Evolutionary conservation across 306 rosid species (phyloP).

Genomic region (Erythrophleum fordii): DNA sequence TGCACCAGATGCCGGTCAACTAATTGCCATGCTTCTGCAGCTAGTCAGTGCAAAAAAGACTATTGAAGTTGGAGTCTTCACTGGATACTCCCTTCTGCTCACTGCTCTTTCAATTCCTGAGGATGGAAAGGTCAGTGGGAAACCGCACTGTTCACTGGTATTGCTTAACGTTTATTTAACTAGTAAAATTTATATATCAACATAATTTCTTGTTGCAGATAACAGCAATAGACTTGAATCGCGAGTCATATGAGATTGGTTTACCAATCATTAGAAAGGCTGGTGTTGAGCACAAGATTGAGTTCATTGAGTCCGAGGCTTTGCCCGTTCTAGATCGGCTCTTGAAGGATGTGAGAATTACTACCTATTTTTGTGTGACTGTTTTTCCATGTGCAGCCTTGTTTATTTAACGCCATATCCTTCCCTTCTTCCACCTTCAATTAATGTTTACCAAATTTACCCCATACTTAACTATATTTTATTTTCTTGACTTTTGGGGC

Average conservation of each 20-base stretch:
- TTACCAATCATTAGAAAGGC: constrained; percentile 59
- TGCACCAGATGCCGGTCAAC: constrained; percentile 49
- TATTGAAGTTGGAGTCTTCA: constrained; percentile 28
- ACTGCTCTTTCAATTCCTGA: constrained; percentile 33
- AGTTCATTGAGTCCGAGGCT: constrained; percentile 52
- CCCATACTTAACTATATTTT: background rate
- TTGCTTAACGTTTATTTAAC: background rate
- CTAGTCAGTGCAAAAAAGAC: constrained; percentile 43
- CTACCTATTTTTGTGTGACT: background rate
- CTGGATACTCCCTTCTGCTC: constrained; percentile 29
- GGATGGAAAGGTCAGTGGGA: constrained; percentile 22
- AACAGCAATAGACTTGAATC: constrained; percentile 40
- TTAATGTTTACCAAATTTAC: background rate
- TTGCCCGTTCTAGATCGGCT: constrained; percentile 47
- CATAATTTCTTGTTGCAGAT: constrained; percentile 35
- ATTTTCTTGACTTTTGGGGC: background rate
- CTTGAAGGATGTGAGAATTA: constrained; percentile 44
- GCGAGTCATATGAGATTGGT: constrained; percentile 51
- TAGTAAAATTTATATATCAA: background rate
- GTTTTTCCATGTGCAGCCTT: background rate
- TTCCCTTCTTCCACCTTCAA: too few relatives aligned
- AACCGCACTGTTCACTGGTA: background rate
- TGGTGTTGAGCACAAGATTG: constrained; percentile 62
- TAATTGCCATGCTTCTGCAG: constrained; percentile 39
- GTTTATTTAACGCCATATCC: background rate